Percentiles rank a stretch among this genome's conserved stretches.
These are phyloP conservation scores for Furcasterigmium sp. DNA, from an alignment of 2,329 filamentous ascomycete species.

Conservation along the genomic window DNA sequence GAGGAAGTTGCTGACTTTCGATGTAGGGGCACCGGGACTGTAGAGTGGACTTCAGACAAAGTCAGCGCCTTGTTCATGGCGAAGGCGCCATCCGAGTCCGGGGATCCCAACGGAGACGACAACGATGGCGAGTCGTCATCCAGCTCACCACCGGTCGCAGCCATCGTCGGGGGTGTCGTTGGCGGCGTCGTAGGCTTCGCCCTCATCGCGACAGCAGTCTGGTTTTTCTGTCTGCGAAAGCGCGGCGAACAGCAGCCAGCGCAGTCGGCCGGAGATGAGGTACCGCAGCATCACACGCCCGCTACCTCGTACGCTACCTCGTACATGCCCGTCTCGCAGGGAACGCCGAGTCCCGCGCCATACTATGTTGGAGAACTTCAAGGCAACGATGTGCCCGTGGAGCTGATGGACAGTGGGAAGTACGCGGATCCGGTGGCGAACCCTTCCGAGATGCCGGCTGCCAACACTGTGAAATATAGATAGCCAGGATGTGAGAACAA, in stretches of 20 bases:
- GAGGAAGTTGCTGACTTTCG: not conserved
- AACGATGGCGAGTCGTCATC: not conserved
- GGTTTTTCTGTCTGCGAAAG: slow-evolving; percentile 20
- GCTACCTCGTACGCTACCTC: too few relatives aligned
- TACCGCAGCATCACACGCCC: too few relatives aligned
- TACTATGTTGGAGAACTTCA: too few relatives aligned
- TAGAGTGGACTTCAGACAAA: slow-evolving; percentile 6
- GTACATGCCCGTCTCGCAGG: too few relatives aligned
- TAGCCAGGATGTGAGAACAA: too few relatives aligned
- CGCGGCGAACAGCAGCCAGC: not conserved
- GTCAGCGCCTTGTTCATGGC: slow-evolving; percentile 3
- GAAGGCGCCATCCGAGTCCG: not conserved
- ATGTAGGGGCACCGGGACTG: not conserved
- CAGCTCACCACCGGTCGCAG: not conserved
- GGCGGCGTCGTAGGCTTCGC: slow-evolving; percentile 18
- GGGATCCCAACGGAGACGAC: not conserved
- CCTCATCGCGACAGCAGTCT: slow-evolving; percentile 17
- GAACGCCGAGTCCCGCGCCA: too few relatives aligned
- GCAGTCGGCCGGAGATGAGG: too few relatives aligned
- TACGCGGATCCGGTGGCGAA: too few relatives aligned
- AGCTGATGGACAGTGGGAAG: too few relatives aligned
- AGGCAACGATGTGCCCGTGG: too few relatives aligned
- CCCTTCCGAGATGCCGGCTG: too few relatives aligned
- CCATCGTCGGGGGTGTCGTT: slow-evolving; percentile 4
- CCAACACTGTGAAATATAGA: too few relatives aligned